Base-by-base conservation (phyloP, 2,329 filamentous ascomycete genomes). In the Colletotrichum plurivorum region DNA sequence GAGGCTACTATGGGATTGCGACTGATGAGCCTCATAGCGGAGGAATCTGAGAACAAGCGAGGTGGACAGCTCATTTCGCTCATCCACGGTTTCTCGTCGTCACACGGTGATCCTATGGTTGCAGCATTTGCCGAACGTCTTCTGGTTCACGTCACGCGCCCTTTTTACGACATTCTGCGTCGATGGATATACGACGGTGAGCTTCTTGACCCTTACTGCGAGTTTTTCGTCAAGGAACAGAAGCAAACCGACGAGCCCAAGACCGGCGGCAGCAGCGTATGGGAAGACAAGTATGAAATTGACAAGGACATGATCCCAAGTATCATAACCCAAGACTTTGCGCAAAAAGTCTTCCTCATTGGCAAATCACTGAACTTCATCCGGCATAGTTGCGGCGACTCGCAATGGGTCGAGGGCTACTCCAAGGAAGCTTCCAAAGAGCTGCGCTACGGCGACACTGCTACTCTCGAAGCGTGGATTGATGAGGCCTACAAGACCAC, bases 121-220 rank as follows among this genome's bases (percentile, higher is more conserved):
- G 93, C 93, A 71, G 92, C 92, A 0, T 98, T 98, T 82, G 96
- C 96, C 0, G 95, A 98, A 79, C 90, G 95, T 25, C 85, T 99
- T 31, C 87, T 99, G 6, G 87, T 88, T 6, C 93, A 95, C 75
- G 93, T 99, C 62, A 98, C 96, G 1, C 88, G 93, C 16, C 97
- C 97, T 0, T 99, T 99, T 78, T 99, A 99, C 79, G 94, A 97
- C 75, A 98, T 99, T 84, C 85, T 99, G 62, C 90, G 94, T 63
- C 93, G 94, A 75, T 99, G 96, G 96, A 97, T 99, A 58, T 99
- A 99, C 77, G 95, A 99, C 76, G 96, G 96, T 70, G 97, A 99
- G 83, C 87, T 99, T 15, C 94, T 94, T n/a, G 96, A 99, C 79
- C 96, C 97, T 0, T 98, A 95, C 76, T 87, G 90, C 64, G 96